Conservation (phyloP, 371 early-diverging fungal genomes). For the Funneliformis caledonium region DNA sequence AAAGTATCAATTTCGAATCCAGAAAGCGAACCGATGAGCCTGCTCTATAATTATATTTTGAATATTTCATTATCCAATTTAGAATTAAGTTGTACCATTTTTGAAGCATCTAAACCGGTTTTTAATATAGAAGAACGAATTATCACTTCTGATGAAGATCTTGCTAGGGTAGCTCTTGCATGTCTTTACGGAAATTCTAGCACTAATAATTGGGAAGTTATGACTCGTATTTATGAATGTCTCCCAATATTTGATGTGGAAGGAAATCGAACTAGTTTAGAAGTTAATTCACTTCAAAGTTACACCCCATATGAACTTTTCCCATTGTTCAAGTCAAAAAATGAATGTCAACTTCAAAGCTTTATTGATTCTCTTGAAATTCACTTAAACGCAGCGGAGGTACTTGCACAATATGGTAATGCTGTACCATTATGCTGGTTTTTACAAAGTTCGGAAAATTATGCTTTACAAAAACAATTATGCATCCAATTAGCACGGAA, state of each 20-base stretch:
- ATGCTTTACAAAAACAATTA: constrained; percentile 60
- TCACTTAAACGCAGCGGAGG: constrained; percentile 69
- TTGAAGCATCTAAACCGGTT: constrained; percentile 66
- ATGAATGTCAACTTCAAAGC: constrained; percentile 54
- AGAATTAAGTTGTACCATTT: constrained; percentile 58
- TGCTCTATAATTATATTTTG: constrained; percentile 55
- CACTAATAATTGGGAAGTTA: constrained; percentile 52
- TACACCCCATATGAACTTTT: constrained; percentile 46
- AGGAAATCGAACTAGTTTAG: constrained; percentile 33
- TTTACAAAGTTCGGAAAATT: constrained; percentile 53
- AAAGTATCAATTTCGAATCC: not conserved
- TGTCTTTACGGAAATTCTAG: constrained; percentile 58
- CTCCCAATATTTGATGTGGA: constrained; percentile 65
- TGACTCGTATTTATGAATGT: constrained; percentile 67
- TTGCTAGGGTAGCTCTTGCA: constrained; percentile 60
- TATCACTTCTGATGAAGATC: constrained; percentile 60
- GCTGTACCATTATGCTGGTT: constrained; percentile 67
- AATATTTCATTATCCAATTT: constrained; percentile 50
- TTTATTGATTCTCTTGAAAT: constrained; percentile 68
- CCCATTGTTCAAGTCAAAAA: constrained; percentile 55
- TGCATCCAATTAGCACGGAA: constrained; percentile 69
- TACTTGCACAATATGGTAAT: constrained; percentile 65
- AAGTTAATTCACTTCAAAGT: not conserved
- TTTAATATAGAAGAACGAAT: constrained; percentile 60
- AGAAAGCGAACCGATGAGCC: constrained; percentile 31